Evolutionary conservation across 2,329 filamentous ascomycete genomes (phyloP), one percentile per base, ranked within the genome.

Genomic region (Ambrosiella beaveri): DNA sequence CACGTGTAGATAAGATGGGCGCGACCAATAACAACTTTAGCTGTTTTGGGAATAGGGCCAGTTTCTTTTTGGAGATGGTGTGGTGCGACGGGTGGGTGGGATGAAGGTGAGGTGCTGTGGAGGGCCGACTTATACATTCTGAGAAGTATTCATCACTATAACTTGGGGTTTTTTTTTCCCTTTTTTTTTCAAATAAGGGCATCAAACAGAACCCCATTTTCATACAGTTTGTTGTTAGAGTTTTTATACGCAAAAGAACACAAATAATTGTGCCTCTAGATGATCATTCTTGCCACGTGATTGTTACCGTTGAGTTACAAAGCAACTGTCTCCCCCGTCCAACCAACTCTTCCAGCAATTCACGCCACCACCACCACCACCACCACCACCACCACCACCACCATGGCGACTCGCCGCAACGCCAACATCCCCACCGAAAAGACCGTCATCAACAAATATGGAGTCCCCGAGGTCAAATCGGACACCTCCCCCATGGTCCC

Each of bases 401-500:
- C 56, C 63, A 90, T 90, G 86, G 75, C 86, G 11, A 84, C 84
- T 49, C 76, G 82, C 70, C 77, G 86, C 65, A 83, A 81, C 65
- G 73, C 82, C 62, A 75, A 76, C 41, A 56, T 17, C 44, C 13
- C 27, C 11, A 71, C 75, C 6, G 84, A 87, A 70, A 86, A 85
- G 73, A 80, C 79, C 37, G 72, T 81, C 59, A 75, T 86, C 54
- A 78, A 82, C 62, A 75, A 79, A 65, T 78, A 81, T 67, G 76
- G 79, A 62, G 67, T 63, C 62, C 12, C 35, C 35, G 4, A n/a
- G 15, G 9, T n/a, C 27, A 81, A 81, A 65, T 89, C 86, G 58
- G 80, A 83, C 71, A 90, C 86, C 63, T 73, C 83, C n/a, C 87
- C 88, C 17, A 88, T 88, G 19, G 88, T 95, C 54, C 88, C 89